Evolutionary conservation across 2,329 filamentous ascomycete genomes (phyloP).

Genomic region (Penicillium hesseltinei): DNA sequence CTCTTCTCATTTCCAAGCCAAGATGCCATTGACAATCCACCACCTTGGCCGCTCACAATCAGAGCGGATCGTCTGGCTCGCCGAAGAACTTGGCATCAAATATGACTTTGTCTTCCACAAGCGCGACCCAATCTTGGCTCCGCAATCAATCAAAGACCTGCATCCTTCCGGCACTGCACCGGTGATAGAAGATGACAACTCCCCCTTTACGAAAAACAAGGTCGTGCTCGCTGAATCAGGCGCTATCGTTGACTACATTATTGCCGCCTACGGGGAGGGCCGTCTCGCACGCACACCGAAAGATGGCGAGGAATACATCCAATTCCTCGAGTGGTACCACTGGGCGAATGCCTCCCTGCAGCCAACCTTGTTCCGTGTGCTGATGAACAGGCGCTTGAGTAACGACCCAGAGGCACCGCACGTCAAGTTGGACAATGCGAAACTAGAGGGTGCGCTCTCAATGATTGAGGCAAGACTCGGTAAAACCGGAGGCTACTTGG

Average conservation of each 20-base stretch:
- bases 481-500: conserved; percentile 21
- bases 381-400: conserved; percentile 6
- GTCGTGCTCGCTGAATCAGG: conserved; percentile 22
- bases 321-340: conserved; percentile 24
- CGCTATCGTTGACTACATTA: conserved; percentile 23
- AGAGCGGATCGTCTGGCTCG: conserved; percentile 27
- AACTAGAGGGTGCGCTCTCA: conserved; percentile 9
- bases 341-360: conserved; percentile 22
- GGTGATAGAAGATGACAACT: conserved; percentile 23
- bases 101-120: conserved; percentile 23
- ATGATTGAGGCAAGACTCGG: conserved; percentile 19
- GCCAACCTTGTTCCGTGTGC: conserved; percentile 14
- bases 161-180: conserved; percentile 23
- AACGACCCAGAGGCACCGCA: conserved; percentile 1
- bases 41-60: conserved; percentile 24
- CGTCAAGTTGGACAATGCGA: background rate
- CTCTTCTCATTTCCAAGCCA: background rate
- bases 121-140: conserved; percentile 21
- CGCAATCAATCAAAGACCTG: conserved; percentile 23
- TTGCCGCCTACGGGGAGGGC: conserved; percentile 20
- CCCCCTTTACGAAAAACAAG: conserved; percentile 16
- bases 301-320: conserved; percentile 20
- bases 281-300: conserved; percentile 18
- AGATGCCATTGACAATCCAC: conserved; percentile 24
- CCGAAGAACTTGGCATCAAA: conserved; percentile 22